Base-by-base conservation (phyloP, 1,284 basidiomycete genomes). In the Cystobasidiaceae sp. region DNA sequence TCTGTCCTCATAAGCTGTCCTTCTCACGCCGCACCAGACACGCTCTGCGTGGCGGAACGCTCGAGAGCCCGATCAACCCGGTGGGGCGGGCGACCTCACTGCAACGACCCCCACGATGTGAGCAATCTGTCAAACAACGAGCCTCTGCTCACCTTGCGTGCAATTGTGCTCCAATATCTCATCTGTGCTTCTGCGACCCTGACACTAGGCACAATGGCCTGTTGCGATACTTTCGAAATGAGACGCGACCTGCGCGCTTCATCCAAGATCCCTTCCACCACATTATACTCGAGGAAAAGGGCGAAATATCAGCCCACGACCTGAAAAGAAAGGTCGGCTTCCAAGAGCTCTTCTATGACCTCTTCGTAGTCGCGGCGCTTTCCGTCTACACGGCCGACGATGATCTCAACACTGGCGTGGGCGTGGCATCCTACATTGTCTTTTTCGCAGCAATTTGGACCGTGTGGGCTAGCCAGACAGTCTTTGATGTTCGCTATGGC, bases 381-480 rank as follows among this genome's bases (percentile, higher is more conserved):
- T 39, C 15, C 30, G 39, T 62, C 23, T 62, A 39, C 30, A 44
- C 60, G 6, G 44, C 37, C 34, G 60, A 62, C 19, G 41, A 33
- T 30, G 60, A 54, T 33, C 50, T 62, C 17, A 37, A 33, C 3
- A 34, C 32, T 0, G 60, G 60, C 4, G 28, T 23, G 17, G 34
- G 30, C 19, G 28, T 51, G 11, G 60, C 49, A 19, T 62, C 60
- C 4, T 62, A 62, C 28, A 34, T 51, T n/a, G 50, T 52, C 25
- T 62, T 62, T 50, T 62, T 62, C 28, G 50, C 48, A 7, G 60
- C 49, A 13, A 41, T 62, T n/a, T 62, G 60, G 60, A 25, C 49
- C 7, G 54, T 62, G n/a, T 62, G 60, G 60, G 41, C 39, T n/a
- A 52, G 49, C 19, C 60, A 62, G 30, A 50, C 48, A 8, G 50